Evolutionary conservation across 2,329 filamentous ascomycete genomes (phyloP).

Genomic region (Didymella exigua): DNA sequence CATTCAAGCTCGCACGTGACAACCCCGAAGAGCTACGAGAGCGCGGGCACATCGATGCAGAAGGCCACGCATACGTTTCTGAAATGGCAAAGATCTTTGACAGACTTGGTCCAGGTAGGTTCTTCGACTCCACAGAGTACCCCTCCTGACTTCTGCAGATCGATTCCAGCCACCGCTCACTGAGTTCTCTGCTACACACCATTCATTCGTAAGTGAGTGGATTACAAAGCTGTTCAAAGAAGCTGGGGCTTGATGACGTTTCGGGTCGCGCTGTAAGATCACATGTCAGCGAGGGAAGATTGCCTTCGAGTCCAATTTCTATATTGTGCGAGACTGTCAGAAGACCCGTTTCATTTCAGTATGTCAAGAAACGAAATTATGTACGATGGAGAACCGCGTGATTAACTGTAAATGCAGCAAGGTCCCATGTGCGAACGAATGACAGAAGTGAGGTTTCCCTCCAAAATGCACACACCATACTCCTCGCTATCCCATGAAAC

Average conservation of each 20-base stretch:
- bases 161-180: constrained; percentile 38
- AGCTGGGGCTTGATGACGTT: constrained; percentile 32
- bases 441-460: constrained; percentile 2
- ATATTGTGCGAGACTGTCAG: constrained; percentile 13
- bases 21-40: constrained; percentile 42
- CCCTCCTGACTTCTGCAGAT: constrained; percentile 26
- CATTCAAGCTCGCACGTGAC: constrained; percentile 44
- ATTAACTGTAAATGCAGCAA: constrained; percentile 16
- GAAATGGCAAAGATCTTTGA: constrained; percentile 35
- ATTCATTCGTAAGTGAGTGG: constrained; percentile 40
- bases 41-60: constrained; percentile 37
- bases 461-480: constrained; percentile 12
- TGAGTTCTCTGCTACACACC: constrained; percentile 31
- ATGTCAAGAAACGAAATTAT: constrained; percentile 15
- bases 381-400: constrained; percentile 16
- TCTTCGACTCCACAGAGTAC: neutral
- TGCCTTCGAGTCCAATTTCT: neutral
- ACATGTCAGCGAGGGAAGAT: constrained; percentile 1
- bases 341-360: constrained; percentile 10
- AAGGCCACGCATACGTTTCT: constrained; percentile 40
- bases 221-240: constrained; percentile 42
- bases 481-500: constrained; percentile 5
- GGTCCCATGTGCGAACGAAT: neutral
- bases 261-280: neutral
- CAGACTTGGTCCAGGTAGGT: constrained; percentile 33